Percentiles rank a stretch among this genome's conserved stretches.
Conservation (phyloP, 257 asterid genomes). For the Solanum arcanum region DNA sequence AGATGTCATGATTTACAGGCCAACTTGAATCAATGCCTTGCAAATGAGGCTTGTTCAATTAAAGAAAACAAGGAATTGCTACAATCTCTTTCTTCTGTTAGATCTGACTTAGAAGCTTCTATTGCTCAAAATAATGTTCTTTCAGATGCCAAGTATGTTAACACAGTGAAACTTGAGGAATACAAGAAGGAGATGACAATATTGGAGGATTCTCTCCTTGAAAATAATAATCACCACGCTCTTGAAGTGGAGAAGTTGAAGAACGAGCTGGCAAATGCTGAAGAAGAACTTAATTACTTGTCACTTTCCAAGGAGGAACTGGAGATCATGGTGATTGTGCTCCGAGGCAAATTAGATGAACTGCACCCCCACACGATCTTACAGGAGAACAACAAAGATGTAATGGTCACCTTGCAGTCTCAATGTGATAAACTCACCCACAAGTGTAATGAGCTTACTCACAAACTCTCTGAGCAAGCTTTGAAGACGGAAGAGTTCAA, state of each 20-base stretch:
- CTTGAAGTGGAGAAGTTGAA: slow-evolving; percentile 31
- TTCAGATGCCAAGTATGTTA: slow-evolving; percentile 33
- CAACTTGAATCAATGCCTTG: slow-evolving; percentile 27
- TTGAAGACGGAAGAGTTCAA: slow-evolving; percentile 68
- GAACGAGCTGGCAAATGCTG: slow-evolving; percentile 22
- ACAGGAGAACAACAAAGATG: slow-evolving; percentile 35
- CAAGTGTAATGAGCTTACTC: slow-evolving; percentile 47
- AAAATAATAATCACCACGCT: slow-evolving; percentile 20
- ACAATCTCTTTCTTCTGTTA: slow-evolving; percentile 23
- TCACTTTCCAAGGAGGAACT: slow-evolving; percentile 45
- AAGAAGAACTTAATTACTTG: slow-evolving; percentile 37
- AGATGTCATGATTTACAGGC: slow-evolving; percentile 30
- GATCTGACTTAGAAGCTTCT: slow-evolving; percentile 44
- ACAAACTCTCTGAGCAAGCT: slow-evolving; percentile 58
- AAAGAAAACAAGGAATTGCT: slow-evolving; percentile 34
- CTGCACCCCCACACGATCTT: slow-evolving; percentile 13
- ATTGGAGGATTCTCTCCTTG: slow-evolving; percentile 23
- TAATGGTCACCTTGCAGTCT: slow-evolving; percentile 26
- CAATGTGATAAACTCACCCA: slow-evolving; percentile 43
- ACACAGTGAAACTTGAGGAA: slow-evolving; percentile 31
- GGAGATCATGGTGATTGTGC: slow-evolving; percentile 38
- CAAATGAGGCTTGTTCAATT: slow-evolving; percentile 32
- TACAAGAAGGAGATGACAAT: slow-evolving; percentile 19
- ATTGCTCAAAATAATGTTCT: slow-evolving; percentile 43
- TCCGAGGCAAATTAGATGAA: slow-evolving; percentile 51